Evolutionary conservation across 805 yeast species (phyloP), one percentile per base, ranked within the genome.

Genomic region (Wickerhamiella dianesei): DNA sequence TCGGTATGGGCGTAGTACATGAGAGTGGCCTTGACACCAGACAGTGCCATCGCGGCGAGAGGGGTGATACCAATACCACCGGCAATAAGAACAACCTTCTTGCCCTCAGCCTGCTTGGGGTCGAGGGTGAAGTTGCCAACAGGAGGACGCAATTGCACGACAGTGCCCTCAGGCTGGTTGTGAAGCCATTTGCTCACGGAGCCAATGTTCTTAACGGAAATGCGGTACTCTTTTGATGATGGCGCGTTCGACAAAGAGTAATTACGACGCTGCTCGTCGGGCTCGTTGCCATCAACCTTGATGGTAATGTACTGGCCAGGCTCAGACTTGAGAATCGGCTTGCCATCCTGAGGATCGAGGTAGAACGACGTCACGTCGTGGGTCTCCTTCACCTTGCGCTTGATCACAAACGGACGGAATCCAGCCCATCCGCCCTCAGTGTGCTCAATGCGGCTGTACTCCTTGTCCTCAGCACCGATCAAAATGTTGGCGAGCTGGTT

Each of bases 11-110:
- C 63, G 40, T 60, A 53, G 42, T 71, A 54, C 6, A 50, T 54
- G 46, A 62, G 61, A 5, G 62, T 66, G 22, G 59, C 61, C 9
- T 49, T 49, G 43, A 64, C 57, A 5, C 67, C 72, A 6, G 46
- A 4, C 21, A 43, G 21, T 17, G 70, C 57, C 57, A 78, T 71
- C 4, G 83, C 67, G 32, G 80, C 54, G 29, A 76, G 48, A 32
- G 87, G 86, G 4, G 86, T 80, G 44, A 76, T 74, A 51, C 41
- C 41, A 39, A 39, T 21, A 39, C 86, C 87, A 42, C 79, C 82
- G 18, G 76, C 68, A 46, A 77, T 62, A 22, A 78, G 59, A 1
- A 71, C 66, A 18, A 67, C 57, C 21, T 69, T 67, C 37, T 58
- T 47, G 18, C 58, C 59, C 3, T 22, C 57, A 51, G 42, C 57